phyloP scores from a whole-genome alignment of 495 filamentous ascomycete genomes.

The Trichodelitschia bisporula region DNA sequence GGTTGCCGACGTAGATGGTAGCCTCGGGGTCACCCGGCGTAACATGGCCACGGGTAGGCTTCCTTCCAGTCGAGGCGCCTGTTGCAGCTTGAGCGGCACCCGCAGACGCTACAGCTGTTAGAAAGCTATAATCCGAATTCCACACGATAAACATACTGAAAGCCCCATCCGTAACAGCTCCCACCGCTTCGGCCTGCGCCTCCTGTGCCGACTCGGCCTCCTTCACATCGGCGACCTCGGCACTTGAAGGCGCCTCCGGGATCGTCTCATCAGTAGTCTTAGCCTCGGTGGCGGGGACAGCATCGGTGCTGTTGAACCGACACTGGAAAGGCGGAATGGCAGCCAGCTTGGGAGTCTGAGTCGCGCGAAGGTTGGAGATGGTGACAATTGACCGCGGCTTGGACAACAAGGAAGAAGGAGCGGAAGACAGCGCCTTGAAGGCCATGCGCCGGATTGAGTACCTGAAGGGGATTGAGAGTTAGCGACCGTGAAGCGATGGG shows the following conservation, averaged over 20 bases:
- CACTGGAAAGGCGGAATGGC: too few relatives aligned
- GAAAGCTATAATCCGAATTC: neutral
- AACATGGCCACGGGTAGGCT: neutral
- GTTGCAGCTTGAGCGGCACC: slow-evolving; percentile 1
- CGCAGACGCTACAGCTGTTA: slow-evolving; percentile 3
- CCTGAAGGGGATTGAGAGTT: too few relatives aligned
- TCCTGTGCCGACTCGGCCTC: neutral
- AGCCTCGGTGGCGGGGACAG: slow-evolving; percentile 8
- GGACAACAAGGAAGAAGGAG: too few relatives aligned
- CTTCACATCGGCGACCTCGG: neutral
- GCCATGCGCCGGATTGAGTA: too few relatives aligned
- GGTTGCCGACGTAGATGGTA: slow-evolving; percentile 53
- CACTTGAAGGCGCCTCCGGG: slow-evolving; percentile 1
- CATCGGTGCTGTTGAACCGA: too few relatives aligned
- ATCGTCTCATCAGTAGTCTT: slow-evolving; percentile 3
- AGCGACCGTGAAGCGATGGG: too few relatives aligned
- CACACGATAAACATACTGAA: neutral
- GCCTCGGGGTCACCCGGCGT: neutral
- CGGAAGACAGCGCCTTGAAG: too few relatives aligned
- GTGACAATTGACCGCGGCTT: too few relatives aligned
- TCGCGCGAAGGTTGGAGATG: too few relatives aligned
- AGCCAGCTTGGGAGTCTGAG: too few relatives aligned
- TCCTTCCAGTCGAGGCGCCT: neutral
- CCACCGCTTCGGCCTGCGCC: slow-evolving; percentile 1
- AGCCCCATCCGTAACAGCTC: neutral